phyloP scores from a whole-genome alignment of 148 eudicot species.

The Vaccinium myrtillus region DNA sequence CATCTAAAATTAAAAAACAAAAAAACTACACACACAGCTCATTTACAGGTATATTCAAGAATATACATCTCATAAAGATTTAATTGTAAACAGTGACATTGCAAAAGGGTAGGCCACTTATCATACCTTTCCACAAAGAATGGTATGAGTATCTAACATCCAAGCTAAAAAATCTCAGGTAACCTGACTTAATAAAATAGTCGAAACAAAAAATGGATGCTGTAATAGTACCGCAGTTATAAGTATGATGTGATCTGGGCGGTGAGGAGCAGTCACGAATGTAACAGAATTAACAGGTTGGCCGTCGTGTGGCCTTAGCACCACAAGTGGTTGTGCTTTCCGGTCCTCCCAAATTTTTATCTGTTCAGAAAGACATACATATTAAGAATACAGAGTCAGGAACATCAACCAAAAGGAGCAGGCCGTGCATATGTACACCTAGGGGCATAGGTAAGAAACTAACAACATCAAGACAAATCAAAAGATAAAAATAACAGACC shows the following conservation, averaged over 20 bases:
- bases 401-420: neutral
- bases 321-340: conserved; percentile 67
- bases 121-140: neutral
- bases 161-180: neutral
- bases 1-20: neutral
- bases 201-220: conserved; percentile 4
- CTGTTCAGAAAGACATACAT: conserved; percentile 35
- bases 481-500: no score
- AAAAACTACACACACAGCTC: neutral
- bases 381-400: neutral
- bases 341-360: conserved; percentile 98
- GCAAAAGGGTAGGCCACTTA: neutral
- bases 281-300: conserved; percentile 90
- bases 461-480: neutral
- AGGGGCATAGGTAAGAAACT: conserved; percentile 2
- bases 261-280: conserved; percentile 77
- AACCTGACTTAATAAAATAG: conserved; percentile 6
- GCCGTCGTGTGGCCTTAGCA: conserved; percentile 87
- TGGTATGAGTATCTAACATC: neutral
- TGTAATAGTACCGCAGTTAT: conserved; percentile 68
- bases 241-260: conserved; percentile 86
- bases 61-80: neutral
- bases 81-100: neutral
- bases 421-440: neutral
- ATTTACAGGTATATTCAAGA: neutral